A percentile compares a stretch with the other conserved stretches of the same genome.
Evolutionary conservation across 2,329 filamentous ascomycete genomes (phyloP).

Genomic region (Capronia americana): DNA sequence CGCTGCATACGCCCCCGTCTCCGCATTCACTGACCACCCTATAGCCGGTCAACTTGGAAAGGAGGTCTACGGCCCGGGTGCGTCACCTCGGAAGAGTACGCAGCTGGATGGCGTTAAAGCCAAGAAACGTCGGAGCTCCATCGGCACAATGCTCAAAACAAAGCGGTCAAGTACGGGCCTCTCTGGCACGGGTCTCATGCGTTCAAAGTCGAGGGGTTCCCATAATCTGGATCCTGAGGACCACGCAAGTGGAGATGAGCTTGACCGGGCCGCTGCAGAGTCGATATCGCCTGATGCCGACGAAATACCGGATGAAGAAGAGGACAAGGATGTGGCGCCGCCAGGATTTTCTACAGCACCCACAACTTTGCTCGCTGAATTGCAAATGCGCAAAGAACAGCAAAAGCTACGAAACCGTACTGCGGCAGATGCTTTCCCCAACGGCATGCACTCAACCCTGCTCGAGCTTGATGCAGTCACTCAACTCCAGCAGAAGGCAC

Average conservation of each 20-base stretch:
- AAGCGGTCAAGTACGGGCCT: constrained; percentile 37
- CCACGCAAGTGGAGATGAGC: constrained; percentile 35
- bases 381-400: constrained; percentile 88
- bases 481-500: constrained; percentile 77
- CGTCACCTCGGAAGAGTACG: constrained; percentile 43
- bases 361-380: constrained; percentile 88
- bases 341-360: constrained; percentile 70
- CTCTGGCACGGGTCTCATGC: constrained; percentile 35
- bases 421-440: constrained; percentile 66
- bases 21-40: constrained; percentile 87
- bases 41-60: constrained; percentile 77
- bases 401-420: constrained; percentile 80
- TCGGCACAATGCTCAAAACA: constrained; percentile 41
- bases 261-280: constrained; percentile 32
- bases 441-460: constrained; percentile 88
- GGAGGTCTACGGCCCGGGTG: constrained; percentile 70
- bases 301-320: constrained; percentile 46
- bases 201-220: constrained; percentile 31
- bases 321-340: constrained; percentile 56
- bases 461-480: constrained; percentile 89
- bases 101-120: constrained; percentile 31
- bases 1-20: constrained; percentile 84
- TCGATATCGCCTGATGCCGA: constrained; percentile 39
- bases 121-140: constrained; percentile 45
- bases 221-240: constrained; percentile 32